These are phyloP conservation scores for Rhypophila decipiens DNA, from an alignment of 495 filamentous ascomycete genomes.

Conservation along the genomic window DNA sequence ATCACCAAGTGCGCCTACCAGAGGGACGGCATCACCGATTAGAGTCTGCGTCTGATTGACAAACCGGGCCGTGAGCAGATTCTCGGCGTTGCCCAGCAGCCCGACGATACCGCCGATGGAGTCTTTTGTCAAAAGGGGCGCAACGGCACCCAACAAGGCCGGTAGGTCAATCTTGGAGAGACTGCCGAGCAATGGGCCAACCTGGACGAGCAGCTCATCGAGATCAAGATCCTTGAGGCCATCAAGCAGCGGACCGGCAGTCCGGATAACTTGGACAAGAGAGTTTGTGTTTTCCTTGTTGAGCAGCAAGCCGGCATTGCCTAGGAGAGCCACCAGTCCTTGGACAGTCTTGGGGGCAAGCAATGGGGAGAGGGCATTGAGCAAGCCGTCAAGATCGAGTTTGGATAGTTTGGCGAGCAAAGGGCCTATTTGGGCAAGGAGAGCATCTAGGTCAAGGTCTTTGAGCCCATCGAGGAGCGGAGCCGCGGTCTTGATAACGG, in stretches of 20 bases:
- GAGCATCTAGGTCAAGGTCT: not conserved
- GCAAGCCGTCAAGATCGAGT: not conserved
- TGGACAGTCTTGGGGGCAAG: not conserved
- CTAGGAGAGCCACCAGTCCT: not conserved
- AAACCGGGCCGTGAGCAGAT: slow-evolving; percentile 34
- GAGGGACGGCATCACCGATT: slow-evolving; percentile 29
- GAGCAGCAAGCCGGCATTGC: not conserved
- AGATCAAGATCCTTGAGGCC: slow-evolving; percentile 11
- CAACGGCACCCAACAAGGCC: slow-evolving; percentile 1
- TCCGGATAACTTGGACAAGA: not conserved
- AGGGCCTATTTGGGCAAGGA: not conserved
- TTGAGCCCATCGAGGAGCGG: not conserved
- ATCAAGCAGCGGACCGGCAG: slow-evolving; percentile 17
- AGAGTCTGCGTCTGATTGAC: slow-evolving; percentile 33
- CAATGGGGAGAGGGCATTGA: not conserved
- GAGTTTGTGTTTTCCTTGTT: not conserved
- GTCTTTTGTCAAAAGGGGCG: slow-evolving; percentile 24
- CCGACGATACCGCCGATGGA: slow-evolving; percentile 33
- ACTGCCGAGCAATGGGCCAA: slow-evolving; percentile 30
- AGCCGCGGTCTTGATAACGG: not conserved
- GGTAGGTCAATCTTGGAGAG: slow-evolving; percentile 20
- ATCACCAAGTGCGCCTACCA: slow-evolving; percentile 29
- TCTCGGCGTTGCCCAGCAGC: slow-evolving; percentile 36
- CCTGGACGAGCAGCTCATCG: slow-evolving; percentile 9
- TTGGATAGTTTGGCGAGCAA: not conserved